A percentile compares a stretch with the other conserved stretches of the same genome.
These are phyloP conservation scores for Zygoascus flipseniorum DNA, from an alignment of 805 yeast genomes.

Conservation along the genomic window DNA sequence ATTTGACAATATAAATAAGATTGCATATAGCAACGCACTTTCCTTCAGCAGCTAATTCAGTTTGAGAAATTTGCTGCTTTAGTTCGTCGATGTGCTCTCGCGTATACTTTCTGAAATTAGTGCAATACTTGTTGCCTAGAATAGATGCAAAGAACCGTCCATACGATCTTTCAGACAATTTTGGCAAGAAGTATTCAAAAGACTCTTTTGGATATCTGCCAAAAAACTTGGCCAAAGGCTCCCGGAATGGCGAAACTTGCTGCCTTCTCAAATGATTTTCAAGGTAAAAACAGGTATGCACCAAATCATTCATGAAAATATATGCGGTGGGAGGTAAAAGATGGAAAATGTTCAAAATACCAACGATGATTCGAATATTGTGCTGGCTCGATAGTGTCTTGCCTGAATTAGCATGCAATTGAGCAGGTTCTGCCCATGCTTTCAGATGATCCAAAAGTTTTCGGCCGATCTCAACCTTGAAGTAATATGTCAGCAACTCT, in stretches of 20 bases:
- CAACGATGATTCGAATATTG: conserved; percentile 79
- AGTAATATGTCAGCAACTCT: conserved; percentile 81
- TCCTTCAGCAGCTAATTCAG: conserved; percentile 23
- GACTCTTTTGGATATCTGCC: conserved; percentile 75
- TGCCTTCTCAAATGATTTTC: conserved; percentile 81
- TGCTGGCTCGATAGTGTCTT: conserved; percentile 74
- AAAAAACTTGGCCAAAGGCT: conserved; percentile 81
- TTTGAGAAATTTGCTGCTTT: conserved; percentile 40
- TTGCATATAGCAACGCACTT: conserved; percentile 65
- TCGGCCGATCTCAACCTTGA: conserved; percentile 93
- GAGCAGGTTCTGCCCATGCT: conserved; percentile 90
- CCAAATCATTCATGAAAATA: conserved; percentile 81
- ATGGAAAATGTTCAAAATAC: conserved; percentile 86
- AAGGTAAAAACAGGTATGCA: conserved; percentile 63
- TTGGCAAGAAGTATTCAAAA: conserved; percentile 56
- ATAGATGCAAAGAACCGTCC: conserved; percentile 65
- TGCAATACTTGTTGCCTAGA: conserved; percentile 46
- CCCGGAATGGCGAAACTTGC: conserved; percentile 80
- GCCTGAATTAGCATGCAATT: conserved; percentile 65
- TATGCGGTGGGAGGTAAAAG: conserved; percentile 86
- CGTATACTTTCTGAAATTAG: conserved; percentile 47
- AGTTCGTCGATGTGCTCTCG: conserved; percentile 45
- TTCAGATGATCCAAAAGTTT: conserved; percentile 85
- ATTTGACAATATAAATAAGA: conserved; percentile 52
- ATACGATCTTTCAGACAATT: conserved; percentile 52